Evolutionary conservation across 2,329 filamentous ascomycete genomes (phyloP).

Genomic region (Aspergillus tanneri): DNA sequence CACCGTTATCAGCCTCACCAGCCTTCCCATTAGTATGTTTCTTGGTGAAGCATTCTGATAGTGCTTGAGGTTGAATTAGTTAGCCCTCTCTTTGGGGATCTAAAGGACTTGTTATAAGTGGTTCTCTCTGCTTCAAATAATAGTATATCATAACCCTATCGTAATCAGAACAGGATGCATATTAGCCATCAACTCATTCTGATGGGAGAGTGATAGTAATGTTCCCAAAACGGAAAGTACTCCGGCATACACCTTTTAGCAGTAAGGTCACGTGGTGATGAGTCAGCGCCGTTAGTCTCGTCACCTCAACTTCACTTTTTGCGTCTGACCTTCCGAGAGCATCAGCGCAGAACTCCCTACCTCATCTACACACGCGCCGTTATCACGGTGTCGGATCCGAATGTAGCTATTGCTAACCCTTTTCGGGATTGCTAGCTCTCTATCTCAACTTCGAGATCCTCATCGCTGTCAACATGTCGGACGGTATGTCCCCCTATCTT

Average conservation of each 20-base stretch:
- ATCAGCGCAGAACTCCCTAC: slow-evolving; percentile 18
- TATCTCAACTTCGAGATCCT: slow-evolving; percentile 25
- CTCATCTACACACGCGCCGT: slow-evolving; percentile 28
- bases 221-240: background rate
- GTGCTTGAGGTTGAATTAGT: too few relatives aligned
- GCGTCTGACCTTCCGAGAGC: slow-evolving; percentile 15
- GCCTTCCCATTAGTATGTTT: too few relatives aligned
- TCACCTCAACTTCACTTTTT: slow-evolving; percentile 15
- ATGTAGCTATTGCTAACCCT: slow-evolving; percentile 35
- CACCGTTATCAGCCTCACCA: too few relatives aligned
- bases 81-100: too few relatives aligned
- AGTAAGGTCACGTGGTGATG: background rate
- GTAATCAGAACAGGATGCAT: too few relatives aligned
- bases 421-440: slow-evolving; percentile 28
- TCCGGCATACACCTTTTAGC: background rate
- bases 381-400: slow-evolving; percentile 33
- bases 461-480: slow-evolving; percentile 42
- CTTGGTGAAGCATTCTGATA: too few relatives aligned
- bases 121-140: too few relatives aligned
- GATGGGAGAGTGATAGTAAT: too few relatives aligned
- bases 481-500: slow-evolving; percentile 36
- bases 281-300: background rate
- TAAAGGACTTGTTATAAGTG: too few relatives aligned
- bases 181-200: too few relatives aligned
- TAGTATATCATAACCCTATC: too few relatives aligned